These are phyloP conservation scores for Hericium erinaceus DNA, from an alignment of 768 basidiomycete species.

Conservation along the genomic window DNA sequence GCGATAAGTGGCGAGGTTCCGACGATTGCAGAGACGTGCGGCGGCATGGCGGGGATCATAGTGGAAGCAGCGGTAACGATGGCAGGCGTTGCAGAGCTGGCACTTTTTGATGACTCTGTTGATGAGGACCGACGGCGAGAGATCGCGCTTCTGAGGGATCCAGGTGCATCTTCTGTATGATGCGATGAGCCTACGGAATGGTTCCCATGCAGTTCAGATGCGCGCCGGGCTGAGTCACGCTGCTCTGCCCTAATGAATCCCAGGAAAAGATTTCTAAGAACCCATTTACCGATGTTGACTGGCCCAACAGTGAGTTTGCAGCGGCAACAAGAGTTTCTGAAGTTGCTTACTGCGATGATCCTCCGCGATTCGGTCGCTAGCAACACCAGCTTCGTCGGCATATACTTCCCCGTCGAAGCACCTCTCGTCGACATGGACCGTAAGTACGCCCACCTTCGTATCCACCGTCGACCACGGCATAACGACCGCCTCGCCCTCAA, in stretches of 20 bases:
- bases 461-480: conserved; percentile 82
- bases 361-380: conserved; percentile 50
- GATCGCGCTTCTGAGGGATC: neutral
- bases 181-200: too few relatives aligned
- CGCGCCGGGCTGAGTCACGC: conserved; percentile 21
- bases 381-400: conserved; percentile 81
- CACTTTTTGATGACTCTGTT: neutral
- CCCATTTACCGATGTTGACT: conserved; percentile 95
- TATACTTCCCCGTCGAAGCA: conserved; percentile 95
- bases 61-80: conserved; percentile 47
- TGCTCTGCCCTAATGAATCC: conserved; percentile 69
- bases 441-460: conserved; percentile 81
- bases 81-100: conserved; percentile 3
- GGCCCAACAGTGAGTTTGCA: neutral
- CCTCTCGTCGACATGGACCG: conserved; percentile 78
- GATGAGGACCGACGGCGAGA: conserved; percentile 21
- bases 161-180: too few relatives aligned
- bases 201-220: conserved; percentile 4
- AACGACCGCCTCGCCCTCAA: conserved; percentile 92
- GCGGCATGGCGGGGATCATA: conserved; percentile 58
- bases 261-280: conserved; percentile 75
- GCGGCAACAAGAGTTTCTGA: conserved; percentile 2
- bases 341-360: conserved; percentile 66
- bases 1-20: conserved; percentile 37
- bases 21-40: conserved; percentile 25